A percentile compares a stretch with the other conserved stretches of the same genome.
Conservation (phyloP, 495 filamentous ascomycete genomes). For the Neurospora sp. region DNA sequence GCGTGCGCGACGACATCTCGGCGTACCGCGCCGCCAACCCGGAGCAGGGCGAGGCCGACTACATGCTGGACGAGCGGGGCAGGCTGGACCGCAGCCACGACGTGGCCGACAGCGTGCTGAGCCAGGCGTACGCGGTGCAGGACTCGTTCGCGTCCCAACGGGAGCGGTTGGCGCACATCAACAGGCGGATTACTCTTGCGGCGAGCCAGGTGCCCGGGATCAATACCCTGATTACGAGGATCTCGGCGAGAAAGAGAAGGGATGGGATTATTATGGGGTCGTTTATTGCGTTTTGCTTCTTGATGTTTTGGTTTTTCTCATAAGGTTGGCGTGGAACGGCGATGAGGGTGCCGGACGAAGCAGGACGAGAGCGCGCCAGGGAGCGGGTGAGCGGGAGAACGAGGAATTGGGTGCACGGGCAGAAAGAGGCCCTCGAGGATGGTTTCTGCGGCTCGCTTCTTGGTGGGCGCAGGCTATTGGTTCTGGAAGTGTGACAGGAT, state of each 20-base stretch:
- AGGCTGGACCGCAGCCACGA: slow-evolving; percentile 77
- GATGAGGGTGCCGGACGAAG: not conserved
- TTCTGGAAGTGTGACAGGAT: not conserved
- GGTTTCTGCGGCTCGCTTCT: not conserved
- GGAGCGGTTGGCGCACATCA: slow-evolving; percentile 76
- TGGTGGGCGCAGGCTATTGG: not conserved
- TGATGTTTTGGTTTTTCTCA: slow-evolving; percentile 76
- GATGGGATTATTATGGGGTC: slow-evolving; percentile 87
- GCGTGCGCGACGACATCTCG: slow-evolving; percentile 57
- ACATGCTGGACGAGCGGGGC: too few relatives aligned
- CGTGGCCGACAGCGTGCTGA: slow-evolving; percentile 81
- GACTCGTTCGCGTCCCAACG: slow-evolving; percentile 81
- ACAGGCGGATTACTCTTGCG: slow-evolving; percentile 75
- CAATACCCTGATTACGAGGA: slow-evolving; percentile 85
- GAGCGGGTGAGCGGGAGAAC: not conserved
- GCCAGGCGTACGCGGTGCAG: slow-evolving; percentile 94
- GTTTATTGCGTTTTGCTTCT: slow-evolving; percentile 84
- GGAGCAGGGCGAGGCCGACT: too few relatives aligned
- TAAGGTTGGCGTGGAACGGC: slow-evolving; percentile 23
- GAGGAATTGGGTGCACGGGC: not conserved
- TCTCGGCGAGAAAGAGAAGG: slow-evolving; percentile 87
- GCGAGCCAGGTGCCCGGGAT: slow-evolving; percentile 88
- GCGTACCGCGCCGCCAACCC: too few relatives aligned
- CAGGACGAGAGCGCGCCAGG: not conserved
- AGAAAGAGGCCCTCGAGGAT: not conserved